These are phyloP conservation scores for Crotalaria pallida DNA, from an alignment of 306 rosid species.

Conservation along the genomic window DNA sequence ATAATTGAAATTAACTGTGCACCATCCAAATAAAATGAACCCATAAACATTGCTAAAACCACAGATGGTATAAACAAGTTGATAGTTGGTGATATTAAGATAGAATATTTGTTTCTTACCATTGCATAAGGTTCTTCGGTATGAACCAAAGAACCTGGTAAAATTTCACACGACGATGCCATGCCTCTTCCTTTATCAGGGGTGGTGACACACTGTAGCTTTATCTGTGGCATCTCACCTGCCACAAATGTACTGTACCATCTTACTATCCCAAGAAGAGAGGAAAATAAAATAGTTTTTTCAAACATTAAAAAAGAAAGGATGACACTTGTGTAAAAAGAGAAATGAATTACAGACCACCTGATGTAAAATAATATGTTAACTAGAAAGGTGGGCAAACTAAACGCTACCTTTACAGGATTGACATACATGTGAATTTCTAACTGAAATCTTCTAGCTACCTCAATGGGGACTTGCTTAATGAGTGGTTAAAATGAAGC, in stretches of 20 bases:
- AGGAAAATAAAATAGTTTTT: background rate
- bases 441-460: background rate
- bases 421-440: background rate
- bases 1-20: background rate
- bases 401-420: background rate
- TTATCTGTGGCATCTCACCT: constrained; percentile 51
- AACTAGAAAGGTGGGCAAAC: background rate
- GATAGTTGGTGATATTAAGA: background rate
- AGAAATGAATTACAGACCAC: background rate
- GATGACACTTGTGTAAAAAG: background rate
- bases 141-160: constrained; percentile 64
- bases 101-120: constrained; percentile 37
- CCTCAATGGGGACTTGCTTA: background rate
- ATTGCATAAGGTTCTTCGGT: constrained; percentile 71
- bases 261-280: constrained; percentile 19
- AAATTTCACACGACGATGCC: constrained; percentile 51
- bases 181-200: constrained; percentile 67
- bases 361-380: constrained; percentile 4
- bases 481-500: background rate
- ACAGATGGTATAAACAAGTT: background rate
- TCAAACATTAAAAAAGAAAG: background rate
- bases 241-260: constrained; percentile 34
- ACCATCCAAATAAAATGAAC: background rate
- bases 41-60: background rate
- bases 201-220: constrained; percentile 46